These are phyloP conservation scores for Stachybotrys chartarum DNA, from an alignment of 2,329 filamentous ascomycete species.

Conservation along the genomic window DNA sequence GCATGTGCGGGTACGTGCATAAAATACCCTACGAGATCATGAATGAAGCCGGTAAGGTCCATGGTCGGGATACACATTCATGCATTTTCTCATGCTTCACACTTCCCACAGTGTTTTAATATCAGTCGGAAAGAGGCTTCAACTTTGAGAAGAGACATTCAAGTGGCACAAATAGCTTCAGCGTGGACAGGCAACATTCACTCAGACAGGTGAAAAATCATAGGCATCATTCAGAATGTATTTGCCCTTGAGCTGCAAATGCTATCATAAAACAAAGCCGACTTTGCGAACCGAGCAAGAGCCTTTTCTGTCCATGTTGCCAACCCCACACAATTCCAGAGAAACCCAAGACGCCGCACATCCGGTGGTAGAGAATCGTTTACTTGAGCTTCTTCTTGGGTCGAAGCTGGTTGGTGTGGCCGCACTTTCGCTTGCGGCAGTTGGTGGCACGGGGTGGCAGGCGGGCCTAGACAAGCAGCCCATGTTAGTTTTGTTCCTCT, in stretches of 20 bases:
- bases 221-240: constrained; percentile 29
- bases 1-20: not conserved
- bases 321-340: constrained; percentile 30
- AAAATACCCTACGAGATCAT: constrained; percentile 6
- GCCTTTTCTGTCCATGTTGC: constrained; percentile 24
- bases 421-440: constrained; percentile 99
- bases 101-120: no score
- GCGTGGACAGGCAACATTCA: no score
- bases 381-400: constrained; percentile 99
- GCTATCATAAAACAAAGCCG: constrained; percentile 33
- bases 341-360: constrained; percentile 36
- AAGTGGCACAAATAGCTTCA: no score
- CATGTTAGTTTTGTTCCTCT: constrained; percentile 7
- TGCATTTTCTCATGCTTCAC: no score
- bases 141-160: no score
- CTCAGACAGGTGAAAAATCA: not conserved
- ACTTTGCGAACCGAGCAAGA: constrained; percentile 25
- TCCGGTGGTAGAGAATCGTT: constrained; percentile 27
- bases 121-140: no score
- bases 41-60: not conserved
- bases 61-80: no score
- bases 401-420: constrained; percentile 99
- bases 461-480: constrained; percentile 46
- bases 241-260: constrained; percentile 27
- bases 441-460: constrained; percentile 98